Evolutionary conservation across 2,329 filamentous ascomycete species (phyloP).

Genomic region (Huntiella decipiens): DNA sequence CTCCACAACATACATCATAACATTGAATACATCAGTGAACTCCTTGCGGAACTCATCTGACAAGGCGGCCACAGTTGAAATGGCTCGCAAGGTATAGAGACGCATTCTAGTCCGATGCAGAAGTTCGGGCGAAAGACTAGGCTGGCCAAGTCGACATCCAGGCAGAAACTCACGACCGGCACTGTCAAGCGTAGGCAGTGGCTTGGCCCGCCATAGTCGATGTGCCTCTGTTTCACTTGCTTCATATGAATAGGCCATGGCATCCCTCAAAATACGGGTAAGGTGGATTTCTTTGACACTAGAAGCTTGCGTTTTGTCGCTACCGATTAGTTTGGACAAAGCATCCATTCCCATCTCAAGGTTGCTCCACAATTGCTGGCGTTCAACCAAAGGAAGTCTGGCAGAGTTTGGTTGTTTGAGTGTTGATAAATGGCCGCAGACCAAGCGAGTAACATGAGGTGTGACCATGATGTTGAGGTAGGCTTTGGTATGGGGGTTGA

Average conservation of each 20-base stretch:
- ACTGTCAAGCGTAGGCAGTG: no score
- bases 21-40: constrained; percentile 56
- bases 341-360: no score
- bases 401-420: not conserved
- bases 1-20: constrained; percentile 64
- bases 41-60: constrained; percentile 71
- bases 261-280: no score
- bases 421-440: not conserved
- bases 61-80: constrained; percentile 63
- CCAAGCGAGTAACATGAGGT: not conserved
- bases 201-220: no score
- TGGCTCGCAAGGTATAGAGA: constrained; percentile 55
- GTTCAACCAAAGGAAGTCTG: not conserved
- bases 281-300: no score
- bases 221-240: no score
- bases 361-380: no score
- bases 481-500: not conserved
- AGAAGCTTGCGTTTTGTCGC: no score
- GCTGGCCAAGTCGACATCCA: no score
- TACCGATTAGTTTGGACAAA: no score
- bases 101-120: constrained; percentile 39
- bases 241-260: no score
- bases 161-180: no score
- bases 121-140: not conserved
- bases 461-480: not conserved